Evolutionary conservation across 345 rosid species (phyloP).

Genomic region (Syzygium grande): DNA sequence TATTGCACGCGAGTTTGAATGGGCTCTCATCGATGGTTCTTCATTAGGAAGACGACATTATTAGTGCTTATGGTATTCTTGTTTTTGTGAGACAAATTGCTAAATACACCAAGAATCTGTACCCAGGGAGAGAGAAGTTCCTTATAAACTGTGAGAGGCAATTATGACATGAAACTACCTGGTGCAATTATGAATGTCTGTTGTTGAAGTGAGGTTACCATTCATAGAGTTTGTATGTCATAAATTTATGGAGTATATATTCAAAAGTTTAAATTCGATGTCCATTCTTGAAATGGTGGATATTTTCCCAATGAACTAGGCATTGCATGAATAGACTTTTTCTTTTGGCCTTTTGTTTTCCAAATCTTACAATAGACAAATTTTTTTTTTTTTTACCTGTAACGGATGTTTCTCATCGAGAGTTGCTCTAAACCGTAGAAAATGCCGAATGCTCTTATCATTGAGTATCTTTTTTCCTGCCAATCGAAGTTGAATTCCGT

Average conservation of each 20-base stretch:
- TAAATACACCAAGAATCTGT: no score
- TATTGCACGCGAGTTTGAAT: not conserved
- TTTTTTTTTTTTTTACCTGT: not conserved
- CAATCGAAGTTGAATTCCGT: no score
- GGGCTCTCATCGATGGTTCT: not conserved
- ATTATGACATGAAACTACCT: not conserved
- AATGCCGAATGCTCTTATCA: not conserved
- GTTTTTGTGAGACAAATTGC: not conserved
- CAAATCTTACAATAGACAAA: not conserved
- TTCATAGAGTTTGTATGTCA: no score
- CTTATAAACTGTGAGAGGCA: not conserved
- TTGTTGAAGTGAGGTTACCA: not conserved
- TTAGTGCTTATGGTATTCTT: not conserved
- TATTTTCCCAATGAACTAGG: no score
- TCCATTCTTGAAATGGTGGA: no score
- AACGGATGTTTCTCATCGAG: not conserved
- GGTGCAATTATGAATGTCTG: not conserved
- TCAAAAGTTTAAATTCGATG: no score
- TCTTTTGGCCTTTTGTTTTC: no score
- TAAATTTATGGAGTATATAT: not conserved
- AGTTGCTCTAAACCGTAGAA: not conserved
- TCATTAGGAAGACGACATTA: not conserved
- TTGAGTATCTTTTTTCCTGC: no score
- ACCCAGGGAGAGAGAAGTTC: no score
- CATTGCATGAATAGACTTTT: no score